Percentiles rank a stretch among this genome's conserved stretches.
Conservation (phyloP, 1,284 basidiomycete species). For the Pterula multifida region DNA sequence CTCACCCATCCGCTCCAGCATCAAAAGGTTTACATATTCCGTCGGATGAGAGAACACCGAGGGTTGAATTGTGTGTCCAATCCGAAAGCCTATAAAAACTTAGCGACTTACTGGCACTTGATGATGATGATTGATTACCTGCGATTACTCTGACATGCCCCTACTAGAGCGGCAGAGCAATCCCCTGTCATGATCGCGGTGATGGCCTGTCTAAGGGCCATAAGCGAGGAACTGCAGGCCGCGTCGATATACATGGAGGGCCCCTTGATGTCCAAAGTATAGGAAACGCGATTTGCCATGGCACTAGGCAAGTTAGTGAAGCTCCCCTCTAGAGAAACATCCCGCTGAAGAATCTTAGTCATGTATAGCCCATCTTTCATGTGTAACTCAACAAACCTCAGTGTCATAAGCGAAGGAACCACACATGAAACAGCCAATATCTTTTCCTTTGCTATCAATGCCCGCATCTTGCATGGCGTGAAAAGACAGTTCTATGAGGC, state of each 20-base stretch:
- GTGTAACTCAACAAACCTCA: constrained; percentile 14
- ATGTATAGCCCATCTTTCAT: constrained; percentile 3
- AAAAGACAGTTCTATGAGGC: constrained; percentile 26
- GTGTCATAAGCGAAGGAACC: constrained; percentile 15
- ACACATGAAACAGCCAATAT: constrained; percentile 26
- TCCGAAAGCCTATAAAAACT: constrained; percentile 16
- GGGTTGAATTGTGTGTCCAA: constrained; percentile 22
- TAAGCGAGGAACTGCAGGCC: constrained; percentile 35
- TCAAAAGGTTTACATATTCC: constrained; percentile 40
- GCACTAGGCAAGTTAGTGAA: constrained; percentile 25
- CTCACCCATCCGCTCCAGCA: constrained; percentile 31
- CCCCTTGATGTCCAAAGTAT: constrained; percentile 32
- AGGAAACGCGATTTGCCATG: constrained; percentile 35
- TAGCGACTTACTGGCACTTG: not conserved
- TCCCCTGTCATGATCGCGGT: constrained; percentile 30
- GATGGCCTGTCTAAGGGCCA: constrained; percentile 35
- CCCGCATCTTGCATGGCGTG: constrained; percentile 28
- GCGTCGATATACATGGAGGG: constrained; percentile 38
- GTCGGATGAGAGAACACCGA: constrained; percentile 25
- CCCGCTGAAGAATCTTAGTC: constrained; percentile 18
- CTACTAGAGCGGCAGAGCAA: constrained; percentile 36
- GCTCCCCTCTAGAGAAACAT: constrained; percentile 21
- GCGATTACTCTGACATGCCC: constrained; percentile 27
- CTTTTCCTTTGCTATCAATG: constrained; percentile 24
- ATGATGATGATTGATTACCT: not conserved